Base-by-base conservation (phyloP, 352 stramenopile species). In the Pythium pyrilobum region DNA sequence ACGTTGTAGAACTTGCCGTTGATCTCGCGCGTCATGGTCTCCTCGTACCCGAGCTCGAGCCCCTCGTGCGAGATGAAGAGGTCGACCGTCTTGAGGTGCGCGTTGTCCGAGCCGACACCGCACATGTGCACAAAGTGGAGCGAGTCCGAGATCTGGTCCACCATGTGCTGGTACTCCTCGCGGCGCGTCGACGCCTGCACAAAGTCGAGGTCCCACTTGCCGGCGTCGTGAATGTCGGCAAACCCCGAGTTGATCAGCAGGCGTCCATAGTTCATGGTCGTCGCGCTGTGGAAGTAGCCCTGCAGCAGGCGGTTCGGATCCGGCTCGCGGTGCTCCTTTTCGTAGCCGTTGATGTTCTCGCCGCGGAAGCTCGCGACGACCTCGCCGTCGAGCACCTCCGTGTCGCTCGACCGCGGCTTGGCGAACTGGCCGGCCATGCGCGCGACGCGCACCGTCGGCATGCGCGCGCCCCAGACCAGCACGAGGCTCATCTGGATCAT, bases 11-110 rank as follows among this genome's bases (percentile, higher is more conserved):
- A 99, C 67, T 97, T 97, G 56, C 89, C 82, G 56, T 89, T 64
- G 61, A 98, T 87, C 57, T 97, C 52, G 52, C 95, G 85, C 23
- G 96, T 99, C 76, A 99, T 92, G 12, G 96, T 97, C 78, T 99
- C 79, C 72, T 99, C 97, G 68, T 99, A 99, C 0, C 86, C 95
- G 20, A 99, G 81, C 56, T 98, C 89, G 23, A 99, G 77, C 21
- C 96, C 98, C 87, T 99, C 96, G 68, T 99, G 97, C n/a, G 95
- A 97, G 23, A 96, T 96, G 76, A 97, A 99, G 60, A 99, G 95
- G 63, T 98, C 89, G 29, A 97, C 96, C 24, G 94, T 96, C 59
- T 96, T 96, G 39, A 99, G 88, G 42, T 89, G 72, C 15, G 81
- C 77, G 32, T 52, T 73, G 65, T 86, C 81, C 16, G 90, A 96